Evolutionary conservation across 75 land plant genomes (phyloP), one percentile per base, ranked within the genome.

Genomic region (Cunninghamia lanceolata): DNA sequence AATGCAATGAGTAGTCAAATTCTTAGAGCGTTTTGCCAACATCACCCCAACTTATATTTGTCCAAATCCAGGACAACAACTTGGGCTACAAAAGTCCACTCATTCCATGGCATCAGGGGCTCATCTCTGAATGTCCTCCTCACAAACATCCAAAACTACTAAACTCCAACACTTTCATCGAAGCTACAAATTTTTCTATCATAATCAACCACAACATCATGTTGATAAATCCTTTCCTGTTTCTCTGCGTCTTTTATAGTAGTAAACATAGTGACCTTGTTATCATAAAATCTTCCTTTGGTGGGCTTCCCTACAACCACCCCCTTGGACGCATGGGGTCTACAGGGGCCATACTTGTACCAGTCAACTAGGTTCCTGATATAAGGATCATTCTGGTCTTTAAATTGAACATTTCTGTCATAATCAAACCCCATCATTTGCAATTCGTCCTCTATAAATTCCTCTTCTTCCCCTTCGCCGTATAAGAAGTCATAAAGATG

Each of bases 61-160:
- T 97, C 97, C 36, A 94, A 78, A 83, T 95, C 90, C 89, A 89
- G 85, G 21, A 95, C 59, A 13, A 88, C 94, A 19, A 97, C 92
- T 88, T 97, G 95, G 28, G 90, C 42, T 14, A 94, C 97, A 86
- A 97, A 87, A n/a, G 97, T 97, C 99, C 99, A 95, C 77, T 97
- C 95, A 88, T 93, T 78, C 99, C 99, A 97, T 10, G 96, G 96
- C 81, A 87, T 63, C 66, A 92, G 93, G n/a, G n/a, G n/a, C n/a
- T n/a, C n/a, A n/a, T n/a, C n/a, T n/a, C n/a, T n/a, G n/a, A n/a
- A n/a, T n/a, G 95, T 91, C 28, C 90, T 91, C 82, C 99, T 87
- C 43, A 90, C 96, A 88, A 97, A 97, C 38, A 93, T 97, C 93
- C 94, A 95, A 84, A 86, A 97, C 85, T 92, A 89, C 77, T 90